Evolutionary conservation across 192 early-diverging fungal species (phyloP), one percentile per base, ranked within the genome.

Genomic region (Backusella circina): DNA sequence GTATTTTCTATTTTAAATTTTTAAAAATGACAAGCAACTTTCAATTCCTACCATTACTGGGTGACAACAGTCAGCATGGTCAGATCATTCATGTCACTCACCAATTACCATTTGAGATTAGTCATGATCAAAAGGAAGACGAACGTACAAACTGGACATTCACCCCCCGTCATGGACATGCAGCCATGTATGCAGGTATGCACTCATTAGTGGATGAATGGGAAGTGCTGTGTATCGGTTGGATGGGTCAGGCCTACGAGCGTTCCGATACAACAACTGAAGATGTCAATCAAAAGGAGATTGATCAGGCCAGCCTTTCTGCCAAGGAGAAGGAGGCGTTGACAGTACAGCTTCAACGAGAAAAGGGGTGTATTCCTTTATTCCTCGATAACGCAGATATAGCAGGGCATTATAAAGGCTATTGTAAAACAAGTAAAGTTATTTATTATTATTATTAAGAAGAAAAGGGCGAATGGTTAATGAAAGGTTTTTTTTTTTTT

Each of bases 401-500:
- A 31, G 75, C 84, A 51, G 92, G 89, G 28, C 96, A 98, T 81
- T 99, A 99, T 80, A 97, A 98, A 37, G 98, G 98, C 3, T 99
- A 97, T 84, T 99, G 97, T 86, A 99, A 99, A 87, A 88, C 89
- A 65, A 90, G 94, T 94, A 83, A 67, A 44, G 66, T 21, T n/a
- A n/a, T n/a, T n/a, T n/a, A n/a, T n/a, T n/a, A n/a, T n/a, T n/a
- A n/a, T 28, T 8, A 21, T 9, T 37, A 23, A 31, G 26, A 31
- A 30, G 16, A 13, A 16, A 13, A 16, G 18, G 10, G 23, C 4
- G 12, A 13, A 12, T 2, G 10, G 16, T 3, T 10, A 65, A 16
- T 28, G 28, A 64, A 12, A 64, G 9, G 13, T 5, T 16, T 64
- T 13, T 21, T 70, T 16, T 33, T 75, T 57, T 23, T 15, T 30